phyloP scores from a whole-genome alignment of 1,284 basidiomycete genomes.

The Uromyces viciae-fabae region DNA sequence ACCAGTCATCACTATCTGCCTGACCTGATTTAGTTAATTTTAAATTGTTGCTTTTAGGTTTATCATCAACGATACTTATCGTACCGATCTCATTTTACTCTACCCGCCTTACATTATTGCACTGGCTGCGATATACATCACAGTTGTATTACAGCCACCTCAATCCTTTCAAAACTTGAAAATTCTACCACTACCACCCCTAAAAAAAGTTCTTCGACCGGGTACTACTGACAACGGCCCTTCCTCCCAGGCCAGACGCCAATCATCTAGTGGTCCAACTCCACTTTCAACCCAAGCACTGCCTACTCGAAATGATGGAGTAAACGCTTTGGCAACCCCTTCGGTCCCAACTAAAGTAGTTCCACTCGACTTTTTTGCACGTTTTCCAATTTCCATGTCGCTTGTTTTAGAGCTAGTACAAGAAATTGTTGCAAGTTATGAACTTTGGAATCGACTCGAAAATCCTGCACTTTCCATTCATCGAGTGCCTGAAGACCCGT shows the following conservation, averaged over 20 bases:
- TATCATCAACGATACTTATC: constrained; percentile 91
- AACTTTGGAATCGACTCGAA: constrained; percentile 75
- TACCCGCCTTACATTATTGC: constrained; percentile 93
- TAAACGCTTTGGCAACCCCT: constrained; percentile 57
- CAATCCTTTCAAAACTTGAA: constrained; percentile 30
- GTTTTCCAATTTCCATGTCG: constrained; percentile 76
- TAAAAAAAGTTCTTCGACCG: constrained; percentile 43
- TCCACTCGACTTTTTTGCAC: constrained; percentile 77
- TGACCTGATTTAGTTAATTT: background rate
- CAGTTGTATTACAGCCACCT: constrained; percentile 48
- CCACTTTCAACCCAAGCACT: background rate
- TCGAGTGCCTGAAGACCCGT: background rate
- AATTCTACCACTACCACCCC: constrained; percentile 25
- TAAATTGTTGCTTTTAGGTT: constrained; percentile 63
- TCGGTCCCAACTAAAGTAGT: constrained; percentile 57
- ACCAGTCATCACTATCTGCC: background rate
- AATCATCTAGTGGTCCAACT: background rate
- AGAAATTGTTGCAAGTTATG: constrained; percentile 83
- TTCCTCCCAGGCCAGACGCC: background rate
- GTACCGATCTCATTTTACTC: constrained; percentile 80
- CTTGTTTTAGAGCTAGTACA: constrained; percentile 81
- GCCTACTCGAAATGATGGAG: background rate
- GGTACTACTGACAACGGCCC: background rate
- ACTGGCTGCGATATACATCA: constrained; percentile 78
- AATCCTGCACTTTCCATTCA: constrained; percentile 56